Evolutionary conservation across 2,329 filamentous ascomycete genomes (phyloP), one percentile per base, ranked within the genome.

Genomic region (Fusarium scirpi): DNA sequence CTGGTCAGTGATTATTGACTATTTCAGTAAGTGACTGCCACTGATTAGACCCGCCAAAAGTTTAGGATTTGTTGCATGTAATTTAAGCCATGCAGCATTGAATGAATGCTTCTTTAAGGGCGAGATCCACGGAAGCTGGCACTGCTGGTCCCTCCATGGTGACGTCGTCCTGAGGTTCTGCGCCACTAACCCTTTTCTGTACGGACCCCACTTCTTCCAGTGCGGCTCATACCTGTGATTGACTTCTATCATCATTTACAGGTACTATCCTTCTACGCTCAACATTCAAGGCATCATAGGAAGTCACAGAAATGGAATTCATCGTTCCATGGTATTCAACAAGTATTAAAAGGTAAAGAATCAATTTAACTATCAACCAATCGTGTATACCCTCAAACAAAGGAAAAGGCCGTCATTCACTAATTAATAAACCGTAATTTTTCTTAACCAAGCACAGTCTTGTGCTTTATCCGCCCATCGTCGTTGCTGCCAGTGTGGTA

Each of bases 341-440:
- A 12, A 18, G 6, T 18, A 30, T 53, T 3, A 45, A 38, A 38
- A 32, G 41, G 34, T 46, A 29, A 63, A 13, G 30, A 61, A 27
- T 71, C 67, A 74, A 73, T 74, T 74, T 73, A 48, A 49, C 52
- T 66, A 70, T 68, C 47, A 64, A 68, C 44, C 22, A 52, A 55
- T 46, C 52, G 58, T 70, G 62, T 69, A 43, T 70, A 48, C 41
- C 62, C 56, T 57, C 51, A 13, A 49, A 73, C 69, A 72, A 65
- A 75, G 45, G 62, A 75, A 74, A 67, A 53, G 38, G 52, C 55
- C 62, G 46, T 56, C 44, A 51, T 38, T 62, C 29, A 69, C 58
- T 58, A 53, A 65, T 69, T 62, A 62, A 62, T 67, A 48, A 67
- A 38, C 45, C 43, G 24, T 64, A 49, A 45, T 59, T 67, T 56